Conservation (phyloP, 2,329 filamentous ascomycete genomes). For the Diaporthe velutina region DNA sequence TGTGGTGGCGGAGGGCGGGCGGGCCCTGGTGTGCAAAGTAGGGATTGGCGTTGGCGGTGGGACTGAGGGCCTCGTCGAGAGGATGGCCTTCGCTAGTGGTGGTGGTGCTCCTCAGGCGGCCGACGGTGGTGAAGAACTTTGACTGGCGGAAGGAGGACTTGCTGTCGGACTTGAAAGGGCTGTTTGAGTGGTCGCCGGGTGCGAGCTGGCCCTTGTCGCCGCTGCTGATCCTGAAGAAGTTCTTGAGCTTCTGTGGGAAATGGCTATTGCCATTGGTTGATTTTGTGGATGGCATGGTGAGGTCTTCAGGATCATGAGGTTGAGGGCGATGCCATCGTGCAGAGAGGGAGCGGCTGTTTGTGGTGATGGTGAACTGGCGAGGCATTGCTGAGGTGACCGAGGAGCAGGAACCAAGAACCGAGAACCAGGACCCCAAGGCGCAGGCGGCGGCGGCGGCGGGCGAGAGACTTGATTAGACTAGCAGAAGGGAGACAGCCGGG, state of each 20-base stretch:
- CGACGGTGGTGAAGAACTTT: slow-evolving; percentile 88
- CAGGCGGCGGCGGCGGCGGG: slow-evolving; percentile 17
- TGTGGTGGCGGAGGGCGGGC: slow-evolving; percentile 92
- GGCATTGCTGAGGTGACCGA: slow-evolving; percentile 31
- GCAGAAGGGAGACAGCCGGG: slow-evolving; percentile 27
- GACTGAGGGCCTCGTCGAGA: slow-evolving; percentile 89
- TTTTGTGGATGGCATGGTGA: slow-evolving; percentile 67
- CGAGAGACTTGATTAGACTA: slow-evolving; percentile 21
- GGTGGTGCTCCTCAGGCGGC: slow-evolving; percentile 88
- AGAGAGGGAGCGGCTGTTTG: slow-evolving; percentile 37
- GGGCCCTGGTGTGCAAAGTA: slow-evolving; percentile 98
- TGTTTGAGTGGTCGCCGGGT: slow-evolving; percentile 41
- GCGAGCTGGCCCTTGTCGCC: slow-evolving; percentile 45
- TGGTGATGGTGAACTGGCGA: slow-evolving; percentile 37
- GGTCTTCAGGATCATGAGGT: slow-evolving; percentile 44
- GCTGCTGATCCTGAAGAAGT: slow-evolving; percentile 78
- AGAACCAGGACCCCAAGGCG: slow-evolving; percentile 18
- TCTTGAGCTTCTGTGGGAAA: slow-evolving; percentile 77
- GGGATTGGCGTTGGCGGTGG: slow-evolving; percentile 93
- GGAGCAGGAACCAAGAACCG: slow-evolving; percentile 21
- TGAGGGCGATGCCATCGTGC: slow-evolving; percentile 40
- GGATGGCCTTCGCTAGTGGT: slow-evolving; percentile 93
- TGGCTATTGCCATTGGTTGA: slow-evolving; percentile 67
- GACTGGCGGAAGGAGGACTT: slow-evolving; percentile 84
- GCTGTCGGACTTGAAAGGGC: slow-evolving; percentile 65